Evolutionary conservation across 345 rosid species (phyloP).

Genomic region (Gossypium thurberi): DNA sequence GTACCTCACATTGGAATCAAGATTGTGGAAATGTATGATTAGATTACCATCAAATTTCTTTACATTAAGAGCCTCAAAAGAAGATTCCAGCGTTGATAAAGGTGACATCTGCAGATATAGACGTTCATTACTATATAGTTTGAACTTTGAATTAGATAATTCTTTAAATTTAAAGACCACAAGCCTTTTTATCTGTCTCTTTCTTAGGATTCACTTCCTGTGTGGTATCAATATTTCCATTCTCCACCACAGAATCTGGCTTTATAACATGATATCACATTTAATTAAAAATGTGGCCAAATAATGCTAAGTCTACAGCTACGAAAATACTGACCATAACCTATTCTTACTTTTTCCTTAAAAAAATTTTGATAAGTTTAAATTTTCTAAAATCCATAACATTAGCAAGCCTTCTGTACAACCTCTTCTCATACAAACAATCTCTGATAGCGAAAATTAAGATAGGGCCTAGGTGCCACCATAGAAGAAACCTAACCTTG

Average conservation of each 20-base stretch:
- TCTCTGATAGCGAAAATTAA: not conserved
- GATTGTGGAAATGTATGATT: slow-evolving; percentile 8
- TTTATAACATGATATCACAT: slow-evolving; percentile 16
- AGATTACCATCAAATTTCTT: slow-evolving; percentile 79
- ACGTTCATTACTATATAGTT: slow-evolving; percentile 20
- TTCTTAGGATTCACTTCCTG: slow-evolving; percentile 52
- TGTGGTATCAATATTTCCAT: slow-evolving; percentile 34
- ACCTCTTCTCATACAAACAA: not conserved
- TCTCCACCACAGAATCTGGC: slow-evolving; percentile 39
- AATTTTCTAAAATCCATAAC: not conserved
- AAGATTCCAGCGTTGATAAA: slow-evolving; percentile 67
- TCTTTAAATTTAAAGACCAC: slow-evolving; percentile 7
- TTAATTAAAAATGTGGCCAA: not conserved
- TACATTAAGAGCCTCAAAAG: slow-evolving; percentile 78
- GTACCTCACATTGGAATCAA: slow-evolving; percentile 10
- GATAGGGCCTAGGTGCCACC: not conserved
- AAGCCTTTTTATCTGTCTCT: slow-evolving; percentile 71
- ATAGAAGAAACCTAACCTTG: slow-evolving; percentile 44
- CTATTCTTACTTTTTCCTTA: not conserved
- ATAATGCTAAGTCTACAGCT: slow-evolving; percentile 2
- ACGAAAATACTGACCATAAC: not conserved
- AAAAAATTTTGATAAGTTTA: not conserved
- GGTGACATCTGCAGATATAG: slow-evolving; percentile 67
- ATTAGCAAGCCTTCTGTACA: not conserved
- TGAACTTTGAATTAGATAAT: not conserved